A percentile compares a stretch with the other conserved stretches of the same genome.
Evolutionary conservation across 768 basidiomycete genomes (phyloP).

Genomic region (Lepiota brunneoincarnata): DNA sequence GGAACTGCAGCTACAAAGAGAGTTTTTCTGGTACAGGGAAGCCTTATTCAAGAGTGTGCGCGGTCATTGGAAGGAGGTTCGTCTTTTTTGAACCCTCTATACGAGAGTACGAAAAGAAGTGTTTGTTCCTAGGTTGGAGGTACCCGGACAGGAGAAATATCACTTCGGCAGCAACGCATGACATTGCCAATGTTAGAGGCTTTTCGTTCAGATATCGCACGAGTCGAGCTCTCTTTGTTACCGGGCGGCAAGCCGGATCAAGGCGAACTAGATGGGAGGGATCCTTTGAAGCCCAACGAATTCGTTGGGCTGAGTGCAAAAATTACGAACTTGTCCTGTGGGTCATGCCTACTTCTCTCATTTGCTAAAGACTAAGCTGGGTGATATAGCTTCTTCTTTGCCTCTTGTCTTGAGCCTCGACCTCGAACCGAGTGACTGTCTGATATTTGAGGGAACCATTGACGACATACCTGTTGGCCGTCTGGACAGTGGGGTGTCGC

Average conservation of each 20-base stretch:
- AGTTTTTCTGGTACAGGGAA: slow-evolving; percentile 97
- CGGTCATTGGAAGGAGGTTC: slow-evolving; percentile 86
- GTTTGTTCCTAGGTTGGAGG: slow-evolving; percentile 64
- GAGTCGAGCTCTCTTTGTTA: slow-evolving; percentile 52
- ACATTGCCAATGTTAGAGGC: slow-evolving; percentile 77
- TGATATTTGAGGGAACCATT: slow-evolving; percentile 68
- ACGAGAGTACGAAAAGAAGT: neutral
- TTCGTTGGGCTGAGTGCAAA: slow-evolving; percentile 58
- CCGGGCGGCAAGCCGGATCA: slow-evolving; percentile 25
- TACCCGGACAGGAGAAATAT: slow-evolving; percentile 70
- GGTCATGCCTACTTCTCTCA: slow-evolving; percentile 24
- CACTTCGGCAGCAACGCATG: slow-evolving; percentile 75
- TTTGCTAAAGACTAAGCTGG: slow-evolving; percentile 2
- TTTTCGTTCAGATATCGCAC: slow-evolving; percentile 65
- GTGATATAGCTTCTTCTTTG: slow-evolving; percentile 43
- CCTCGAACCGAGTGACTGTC: slow-evolving; percentile 57
- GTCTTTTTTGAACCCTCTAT: slow-evolving; percentile 17
- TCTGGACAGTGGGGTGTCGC: slow-evolving; percentile 52
- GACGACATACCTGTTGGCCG: slow-evolving; percentile 61
- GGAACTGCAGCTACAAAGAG: slow-evolving; percentile 65
- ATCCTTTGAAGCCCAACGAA: slow-evolving; percentile 51
- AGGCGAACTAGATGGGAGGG: slow-evolving; percentile 37
- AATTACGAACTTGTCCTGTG: slow-evolving; percentile 68
- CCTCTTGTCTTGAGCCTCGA: slow-evolving; percentile 53
- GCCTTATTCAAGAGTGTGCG: slow-evolving; percentile 68